Evolutionary conservation across 2,329 filamentous ascomycete genomes (phyloP).

Genomic region (Alternaria sp.): DNA sequence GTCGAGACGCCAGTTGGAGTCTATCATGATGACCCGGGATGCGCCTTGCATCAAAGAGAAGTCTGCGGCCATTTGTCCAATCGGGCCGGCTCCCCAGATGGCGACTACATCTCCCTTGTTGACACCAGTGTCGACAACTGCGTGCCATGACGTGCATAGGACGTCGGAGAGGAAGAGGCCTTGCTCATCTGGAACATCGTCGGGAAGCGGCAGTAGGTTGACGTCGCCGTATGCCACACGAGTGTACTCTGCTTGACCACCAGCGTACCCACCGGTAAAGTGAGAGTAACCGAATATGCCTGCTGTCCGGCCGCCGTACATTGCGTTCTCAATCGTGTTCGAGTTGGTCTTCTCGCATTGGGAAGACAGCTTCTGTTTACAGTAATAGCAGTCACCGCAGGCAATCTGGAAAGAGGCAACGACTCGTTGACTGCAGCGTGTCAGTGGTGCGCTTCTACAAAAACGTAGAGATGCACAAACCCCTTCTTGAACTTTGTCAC

Average conservation of each 20-base stretch:
- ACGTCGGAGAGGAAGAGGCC: constrained; percentile 83
- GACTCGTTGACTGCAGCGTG: constrained; percentile 63
- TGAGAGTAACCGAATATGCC: constrained; percentile 69
- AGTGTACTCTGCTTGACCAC: constrained; percentile 87
- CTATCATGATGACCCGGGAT: constrained; percentile 78
- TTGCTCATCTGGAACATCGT: constrained; percentile 84
- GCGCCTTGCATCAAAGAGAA: constrained; percentile 76
- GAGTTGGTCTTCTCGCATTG: constrained; percentile 83
- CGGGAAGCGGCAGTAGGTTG: constrained; percentile 81
- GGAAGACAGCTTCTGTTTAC: constrained; percentile 78
- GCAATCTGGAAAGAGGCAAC: constrained; percentile 90
- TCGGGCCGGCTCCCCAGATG: constrained; percentile 86
- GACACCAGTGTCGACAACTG: constrained; percentile 84
- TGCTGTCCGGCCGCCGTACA: constrained; percentile 81
- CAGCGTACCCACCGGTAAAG: constrained; percentile 86
- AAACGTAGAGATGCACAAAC: constrained; percentile 28
- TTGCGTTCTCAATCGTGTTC: constrained; percentile 72
- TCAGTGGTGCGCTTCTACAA: constrained; percentile 23
- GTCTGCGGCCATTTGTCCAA: constrained; percentile 79
- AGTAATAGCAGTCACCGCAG: constrained; percentile 74
- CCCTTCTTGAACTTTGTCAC: constrained; percentile 56
- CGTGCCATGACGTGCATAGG: constrained; percentile 79
- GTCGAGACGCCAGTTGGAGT: constrained; percentile 74
- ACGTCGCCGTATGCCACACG: constrained; percentile 81
- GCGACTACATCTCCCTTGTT: constrained; percentile 78